A percentile compares a stretch with the other conserved stretches of the same genome.
Evolutionary conservation across 2,329 filamentous ascomycete species (phyloP).

Genomic region (Ciborinia camelliae): DNA sequence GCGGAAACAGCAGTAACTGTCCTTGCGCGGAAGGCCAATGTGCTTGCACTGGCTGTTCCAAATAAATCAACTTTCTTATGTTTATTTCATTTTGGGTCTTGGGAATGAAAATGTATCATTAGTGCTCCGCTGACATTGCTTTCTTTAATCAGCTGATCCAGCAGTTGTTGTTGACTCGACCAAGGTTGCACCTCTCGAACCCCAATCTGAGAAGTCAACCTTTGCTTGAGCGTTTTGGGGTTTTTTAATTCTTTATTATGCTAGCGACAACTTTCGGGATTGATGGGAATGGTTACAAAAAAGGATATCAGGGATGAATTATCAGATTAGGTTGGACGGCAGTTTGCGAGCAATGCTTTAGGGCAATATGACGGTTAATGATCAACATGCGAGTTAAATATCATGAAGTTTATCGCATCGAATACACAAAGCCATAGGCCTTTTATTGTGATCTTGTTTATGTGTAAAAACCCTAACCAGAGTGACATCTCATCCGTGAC

Average conservation of each 20-base stretch:
- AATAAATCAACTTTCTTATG: constrained; percentile 22
- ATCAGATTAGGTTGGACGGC: constrained; percentile 5
- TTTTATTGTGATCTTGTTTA: background rate
- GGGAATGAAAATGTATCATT: constrained; percentile 23
- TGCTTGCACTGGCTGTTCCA: constrained; percentile 37
- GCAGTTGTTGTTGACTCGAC: constrained; percentile 30
- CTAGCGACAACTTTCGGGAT: background rate
- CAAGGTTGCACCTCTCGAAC: constrained; percentile 33
- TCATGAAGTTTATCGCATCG: background rate
- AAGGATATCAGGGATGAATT: constrained; percentile 17
- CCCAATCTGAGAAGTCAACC: constrained; percentile 28
- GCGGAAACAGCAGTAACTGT: constrained; percentile 38
- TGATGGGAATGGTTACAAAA: constrained; percentile 8
- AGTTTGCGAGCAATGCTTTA: constrained; percentile 9
- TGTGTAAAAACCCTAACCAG: background rate
- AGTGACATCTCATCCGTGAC: background rate
- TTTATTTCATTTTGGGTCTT: constrained; percentile 18
- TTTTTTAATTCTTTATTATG: constrained; percentile 15
- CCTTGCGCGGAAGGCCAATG: constrained; percentile 32
- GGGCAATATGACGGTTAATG: constrained; percentile 1
- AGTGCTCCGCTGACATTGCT: constrained; percentile 30
- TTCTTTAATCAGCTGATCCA: constrained; percentile 26
- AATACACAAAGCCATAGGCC: background rate
- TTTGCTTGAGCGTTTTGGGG: constrained; percentile 24
- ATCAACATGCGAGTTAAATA: background rate